Evolutionary conservation across 202 grass and related monocot genomes (phyloP), one percentile per base, ranked within the genome.

Genomic region (Cymbopogon flexuosus): DNA sequence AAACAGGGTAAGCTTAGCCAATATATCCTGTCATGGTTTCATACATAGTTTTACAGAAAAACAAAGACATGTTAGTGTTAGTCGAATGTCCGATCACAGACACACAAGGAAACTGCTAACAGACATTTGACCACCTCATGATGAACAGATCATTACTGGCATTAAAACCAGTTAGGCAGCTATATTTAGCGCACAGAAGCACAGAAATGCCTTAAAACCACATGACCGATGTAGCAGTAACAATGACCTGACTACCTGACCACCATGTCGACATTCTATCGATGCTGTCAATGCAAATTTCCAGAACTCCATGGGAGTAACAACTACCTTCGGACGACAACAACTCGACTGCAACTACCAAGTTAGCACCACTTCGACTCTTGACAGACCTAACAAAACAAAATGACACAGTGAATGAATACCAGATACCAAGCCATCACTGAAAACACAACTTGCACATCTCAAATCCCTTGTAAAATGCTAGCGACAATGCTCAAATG

Each of bases 321-420:
- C 51, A 60, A 62, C 65, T 70, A 72, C 68, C 56, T 72, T 23
- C 29, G 3, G 79, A 39, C 52, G 24, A 61, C 36, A 33, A 45
- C 34, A 46, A 81, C 66, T 51, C 75, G 8, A 81, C 79, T 36
- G 56, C 29, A 24, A 63, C 59, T 72, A 72, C 29, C 65, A 81
- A 71, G 45, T 34, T 34, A 71, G 57, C 79, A 73, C 58, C 80
- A 81, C 61, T 66, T 67, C 3, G 49, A 80, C 64, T n/a, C 71
- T 66, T 65, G 70, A 75, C 71, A 75, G 46, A 75, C 81, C 71
- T 83, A 83, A 83, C 46, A 75, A 83, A 75, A 83, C 46, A 75
- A 42, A 52, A 67, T 30, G 61, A 65, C 58, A 42, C 18, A 43
- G 62, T 83, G 16, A 67, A 67, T 75, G 46, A 83, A 43, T 72